A percentile compares a stretch with the other conserved stretches of the same genome.
phyloP scores from a whole-genome alignment of 306 rosid genomes.

The Vicia villosa region DNA sequence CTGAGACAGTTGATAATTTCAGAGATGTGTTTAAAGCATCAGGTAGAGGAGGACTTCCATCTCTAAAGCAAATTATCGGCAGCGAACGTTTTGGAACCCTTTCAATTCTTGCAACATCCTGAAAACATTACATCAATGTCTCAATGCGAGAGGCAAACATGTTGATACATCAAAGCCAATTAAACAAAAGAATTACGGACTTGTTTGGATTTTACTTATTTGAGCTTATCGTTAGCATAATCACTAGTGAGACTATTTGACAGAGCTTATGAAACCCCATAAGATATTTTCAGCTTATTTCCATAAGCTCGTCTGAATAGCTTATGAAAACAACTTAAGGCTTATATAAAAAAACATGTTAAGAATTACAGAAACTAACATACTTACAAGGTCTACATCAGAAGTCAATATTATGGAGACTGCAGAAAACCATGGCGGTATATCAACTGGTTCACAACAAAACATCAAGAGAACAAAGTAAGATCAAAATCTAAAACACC shows the following conservation, averaged over 20 bases:
- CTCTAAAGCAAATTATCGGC: slow-evolving; percentile 84
- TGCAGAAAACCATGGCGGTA: slow-evolving; percentile 89
- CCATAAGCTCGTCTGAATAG: neutral
- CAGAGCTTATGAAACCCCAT: neutral
- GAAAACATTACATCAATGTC: slow-evolving; percentile 42
- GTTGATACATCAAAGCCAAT: neutral
- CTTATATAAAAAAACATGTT: no score
- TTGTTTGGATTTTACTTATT: neutral
- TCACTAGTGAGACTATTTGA: neutral
- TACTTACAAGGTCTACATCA: slow-evolving; percentile 82
- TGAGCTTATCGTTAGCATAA: neutral
- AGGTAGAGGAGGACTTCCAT: slow-evolving; percentile 90
- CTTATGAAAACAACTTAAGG: neutral
- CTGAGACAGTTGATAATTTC: slow-evolving; percentile 56
- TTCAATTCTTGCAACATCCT: slow-evolving; percentile 60
- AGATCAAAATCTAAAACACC: slow-evolving; percentile 36
- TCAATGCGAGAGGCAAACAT: slow-evolving; percentile 19
- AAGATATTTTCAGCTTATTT: neutral
- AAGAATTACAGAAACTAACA: slow-evolving; percentile 22
- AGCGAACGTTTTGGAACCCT: slow-evolving; percentile 53
- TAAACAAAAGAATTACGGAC: no score
- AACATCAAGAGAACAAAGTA: slow-evolving; percentile 48
- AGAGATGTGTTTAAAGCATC: slow-evolving; percentile 64
- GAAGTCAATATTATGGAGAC: slow-evolving; percentile 74
- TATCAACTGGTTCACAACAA: slow-evolving; percentile 71